Evolutionary conservation across 331 rosid genomes (phyloP), one percentile per base, ranked within the genome.

Genomic region (Cucumis variabilis): DNA sequence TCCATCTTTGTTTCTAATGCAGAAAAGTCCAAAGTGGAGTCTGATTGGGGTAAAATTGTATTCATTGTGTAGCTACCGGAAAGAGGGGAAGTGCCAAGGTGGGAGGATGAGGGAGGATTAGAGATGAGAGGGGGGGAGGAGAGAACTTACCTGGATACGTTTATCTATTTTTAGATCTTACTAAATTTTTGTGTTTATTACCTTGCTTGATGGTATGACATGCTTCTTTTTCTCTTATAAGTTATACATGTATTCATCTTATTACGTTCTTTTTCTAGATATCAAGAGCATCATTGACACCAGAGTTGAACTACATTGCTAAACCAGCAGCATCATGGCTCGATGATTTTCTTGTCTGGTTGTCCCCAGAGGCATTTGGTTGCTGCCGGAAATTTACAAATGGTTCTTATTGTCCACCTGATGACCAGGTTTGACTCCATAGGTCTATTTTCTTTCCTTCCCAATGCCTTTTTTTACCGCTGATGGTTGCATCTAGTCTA

Each of bases 281-380:
- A 90, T 93, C 99, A 41, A 93, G 94, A 90, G 98, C 99, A 58
- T 93, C 99, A 58, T 87, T 91, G 92, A 90, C 86, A 41, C 98
- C 98, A 73, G 88, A 93, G 74, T 91, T 97, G 86, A 95, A 94
- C 92, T 93, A 95, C 92, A 97, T 97, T 90, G 96, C 99, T 84
- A 97, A 94, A 88, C 98, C 99, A 88, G 99, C 99, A 81, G 99
- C 99, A 88, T 97, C 99, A 66, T 97, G 99, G 99, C 99, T 97
- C 85, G 99, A 97, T 89, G 99, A 97, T 89, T 97, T 97, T 91
- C 99, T 97, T 66, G 99, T 97, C 77, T 97, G 99, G 99, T 87
- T 94, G 53, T 97, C 99, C 30, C 99, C 99, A 11, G 99, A 97
- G 91, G 99, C 99, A 88, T 97, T 97, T 91, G 96, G 99, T 89